Percentiles rank a stretch among this genome's conserved stretches.
These are phyloP conservation scores for Aureobasidium melanogenum DNA, from an alignment of 2,329 filamentous ascomycete genomes.

Conservation along the genomic window DNA sequence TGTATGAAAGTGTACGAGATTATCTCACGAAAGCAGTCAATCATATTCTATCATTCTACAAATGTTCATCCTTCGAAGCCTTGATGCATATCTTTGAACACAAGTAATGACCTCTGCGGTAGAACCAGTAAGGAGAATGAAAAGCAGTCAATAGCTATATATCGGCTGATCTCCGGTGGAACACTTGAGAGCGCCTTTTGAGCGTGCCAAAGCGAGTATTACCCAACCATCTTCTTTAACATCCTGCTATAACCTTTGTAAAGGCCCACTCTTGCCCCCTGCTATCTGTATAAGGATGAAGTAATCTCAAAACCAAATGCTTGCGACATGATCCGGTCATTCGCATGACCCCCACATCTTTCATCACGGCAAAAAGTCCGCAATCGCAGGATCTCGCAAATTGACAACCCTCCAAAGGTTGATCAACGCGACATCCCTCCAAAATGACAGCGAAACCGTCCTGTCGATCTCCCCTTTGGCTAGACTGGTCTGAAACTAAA, in stretches of 20 bases:
- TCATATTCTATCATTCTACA: neutral
- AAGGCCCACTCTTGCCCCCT: no score
- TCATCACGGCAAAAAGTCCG: neutral
- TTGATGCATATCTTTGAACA: no score
- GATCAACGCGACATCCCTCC: neutral
- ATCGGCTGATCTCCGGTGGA: neutral
- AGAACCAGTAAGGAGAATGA: no score
- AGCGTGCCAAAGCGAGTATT: neutral
- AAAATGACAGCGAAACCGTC: neutral
- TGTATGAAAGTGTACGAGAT: neutral
- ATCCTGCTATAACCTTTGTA: no score
- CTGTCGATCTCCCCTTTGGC: constrained; percentile 5
- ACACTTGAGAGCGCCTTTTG: neutral
- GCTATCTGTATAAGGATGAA: no score
- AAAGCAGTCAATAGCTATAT: no score
- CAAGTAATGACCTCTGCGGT: no score
- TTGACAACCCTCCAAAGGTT: neutral
- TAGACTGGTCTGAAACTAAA: neutral
- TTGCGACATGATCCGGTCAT: no score
- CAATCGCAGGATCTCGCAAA: neutral
- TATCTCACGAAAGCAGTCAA: neutral
- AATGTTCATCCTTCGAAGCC: neutral
- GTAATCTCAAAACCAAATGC: no score
- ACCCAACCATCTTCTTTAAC: neutral
- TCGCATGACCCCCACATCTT: neutral